Conservation (phyloP, 495 filamentous ascomycete genomes). For the Daldinia childiae region DNA sequence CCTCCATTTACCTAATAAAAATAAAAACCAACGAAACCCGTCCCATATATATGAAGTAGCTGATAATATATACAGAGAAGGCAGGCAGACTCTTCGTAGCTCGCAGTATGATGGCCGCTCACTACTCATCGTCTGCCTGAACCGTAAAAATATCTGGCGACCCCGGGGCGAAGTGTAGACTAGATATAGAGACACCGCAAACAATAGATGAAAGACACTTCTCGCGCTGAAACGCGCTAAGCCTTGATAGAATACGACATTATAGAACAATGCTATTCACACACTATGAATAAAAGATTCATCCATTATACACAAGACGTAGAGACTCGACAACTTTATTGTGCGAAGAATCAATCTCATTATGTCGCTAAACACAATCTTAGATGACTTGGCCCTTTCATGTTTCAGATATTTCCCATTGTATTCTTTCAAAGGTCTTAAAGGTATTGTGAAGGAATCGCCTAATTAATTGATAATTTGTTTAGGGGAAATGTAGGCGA, state of each 20-base stretch:
- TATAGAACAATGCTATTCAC: background rate
- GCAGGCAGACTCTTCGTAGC: background rate
- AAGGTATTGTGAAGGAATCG: background rate
- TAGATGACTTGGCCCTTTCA: background rate
- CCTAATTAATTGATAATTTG: background rate
- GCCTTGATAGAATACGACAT: background rate
- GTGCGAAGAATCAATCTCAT: background rate
- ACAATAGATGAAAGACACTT: background rate
- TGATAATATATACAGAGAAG: background rate
- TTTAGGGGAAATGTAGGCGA: too few species aligned
- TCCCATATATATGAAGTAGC: background rate
- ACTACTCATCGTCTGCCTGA: background rate
- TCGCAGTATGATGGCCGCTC: background rate
- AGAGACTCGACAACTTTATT: background rate
- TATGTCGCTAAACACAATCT: background rate
- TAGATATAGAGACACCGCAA: background rate
- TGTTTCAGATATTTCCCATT: background rate
- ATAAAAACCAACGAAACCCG: background rate
- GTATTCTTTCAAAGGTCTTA: background rate
- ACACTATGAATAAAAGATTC: background rate
- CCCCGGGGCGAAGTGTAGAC: background rate
- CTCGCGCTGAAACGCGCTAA: background rate
- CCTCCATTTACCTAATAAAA: background rate
- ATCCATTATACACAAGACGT: background rate
- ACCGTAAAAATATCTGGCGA: background rate